phyloP scores from a whole-genome alignment of 2,329 filamentous ascomycete genomes.

The Balansia obtecta region DNA sequence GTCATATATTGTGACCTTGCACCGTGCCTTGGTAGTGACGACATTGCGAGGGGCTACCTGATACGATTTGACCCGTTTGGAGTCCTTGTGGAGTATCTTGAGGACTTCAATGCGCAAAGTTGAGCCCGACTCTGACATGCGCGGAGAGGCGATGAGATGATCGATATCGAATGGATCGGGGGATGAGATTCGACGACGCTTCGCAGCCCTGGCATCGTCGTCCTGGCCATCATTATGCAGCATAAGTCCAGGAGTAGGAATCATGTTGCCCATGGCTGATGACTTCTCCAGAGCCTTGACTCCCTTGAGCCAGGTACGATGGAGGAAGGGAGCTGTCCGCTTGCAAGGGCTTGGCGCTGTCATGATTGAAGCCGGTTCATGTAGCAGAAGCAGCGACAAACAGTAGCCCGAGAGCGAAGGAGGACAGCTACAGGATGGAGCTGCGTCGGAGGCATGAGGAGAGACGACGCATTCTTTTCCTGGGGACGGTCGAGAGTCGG shows the following conservation, averaged over 20 bases:
- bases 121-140: conserved; percentile 21
- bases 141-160: conserved; percentile 19
- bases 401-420: neutral
- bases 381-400: conserved; percentile 10
- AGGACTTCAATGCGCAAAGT: conserved; percentile 40
- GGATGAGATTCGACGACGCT: conserved; percentile 37
- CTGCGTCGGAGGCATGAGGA: conserved; percentile 5
- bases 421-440: neutral
- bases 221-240: conserved; percentile 21
- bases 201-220: conserved; percentile 27
- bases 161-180: conserved; percentile 22
- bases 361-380: conserved; percentile 32
- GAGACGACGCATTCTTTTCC: conserved; percentile 8
- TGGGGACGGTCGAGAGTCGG: neutral
- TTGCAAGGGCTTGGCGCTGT: conserved; percentile 32
- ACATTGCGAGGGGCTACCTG: conserved; percentile 19
- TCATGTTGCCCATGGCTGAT: conserved; percentile 30
- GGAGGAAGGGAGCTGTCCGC: conserved; percentile 40
- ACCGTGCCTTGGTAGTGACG: conserved; percentile 22
- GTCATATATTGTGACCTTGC: conserved; percentile 26
- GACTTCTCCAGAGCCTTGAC: conserved; percentile 29
- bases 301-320: conserved; percentile 39
- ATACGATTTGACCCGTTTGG: conserved; percentile 22
- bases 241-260: conserved; percentile 25
- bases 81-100: conserved; percentile 38